phyloP scores from a whole-genome alignment of 2,329 filamentous ascomycete genomes.

The Penicillium sp. region DNA sequence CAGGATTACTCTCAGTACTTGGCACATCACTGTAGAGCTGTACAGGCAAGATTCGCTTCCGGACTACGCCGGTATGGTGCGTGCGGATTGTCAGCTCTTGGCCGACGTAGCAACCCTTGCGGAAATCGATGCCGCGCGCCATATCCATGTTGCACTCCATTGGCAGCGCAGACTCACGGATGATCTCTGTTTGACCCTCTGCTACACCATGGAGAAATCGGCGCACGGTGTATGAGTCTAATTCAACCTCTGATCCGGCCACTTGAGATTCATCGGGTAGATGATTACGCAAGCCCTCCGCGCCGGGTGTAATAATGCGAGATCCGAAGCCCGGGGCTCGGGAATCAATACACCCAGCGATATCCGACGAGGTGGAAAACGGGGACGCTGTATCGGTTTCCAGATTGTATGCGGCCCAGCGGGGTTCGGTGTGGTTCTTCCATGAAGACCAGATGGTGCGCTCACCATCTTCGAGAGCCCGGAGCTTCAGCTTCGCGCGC shows the following conservation, averaged over 20 bases:
- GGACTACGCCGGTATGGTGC: constrained; percentile 86
- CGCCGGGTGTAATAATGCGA: constrained; percentile 37
- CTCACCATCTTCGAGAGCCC: constrained; percentile 64
- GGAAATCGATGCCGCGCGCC: constrained; percentile 82
- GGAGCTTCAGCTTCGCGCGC: constrained; percentile 71
- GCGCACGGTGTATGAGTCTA: constrained; percentile 68
- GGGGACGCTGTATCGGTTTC: constrained; percentile 33
- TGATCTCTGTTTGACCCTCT: constrained; percentile 80
- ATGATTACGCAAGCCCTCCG: constrained; percentile 33
- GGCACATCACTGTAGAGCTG: constrained; percentile 61
- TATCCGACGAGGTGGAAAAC: constrained; percentile 25
- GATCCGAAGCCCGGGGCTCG: constrained; percentile 42
- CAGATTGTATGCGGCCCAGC: constrained; percentile 41
- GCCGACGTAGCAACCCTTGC: constrained; percentile 94
- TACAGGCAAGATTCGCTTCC: constrained; percentile 84
- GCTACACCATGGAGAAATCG: constrained; percentile 78
- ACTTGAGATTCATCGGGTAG: constrained; percentile 35
- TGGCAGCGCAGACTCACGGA: constrained; percentile 69
- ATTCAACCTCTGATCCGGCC: constrained; percentile 49
- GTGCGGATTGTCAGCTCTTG: constrained; percentile 97
- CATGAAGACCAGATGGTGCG: constrained; percentile 71
- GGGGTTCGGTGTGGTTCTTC: constrained; percentile 52
- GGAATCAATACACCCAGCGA: constrained; percentile 39
- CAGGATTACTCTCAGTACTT: constrained; percentile 50
- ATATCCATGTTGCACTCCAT: constrained; percentile 88